A percentile compares a stretch with the other conserved stretches of the same genome.
Conservation (phyloP, 306 rosid genomes). For the Prinsepia uniflora region DNA sequence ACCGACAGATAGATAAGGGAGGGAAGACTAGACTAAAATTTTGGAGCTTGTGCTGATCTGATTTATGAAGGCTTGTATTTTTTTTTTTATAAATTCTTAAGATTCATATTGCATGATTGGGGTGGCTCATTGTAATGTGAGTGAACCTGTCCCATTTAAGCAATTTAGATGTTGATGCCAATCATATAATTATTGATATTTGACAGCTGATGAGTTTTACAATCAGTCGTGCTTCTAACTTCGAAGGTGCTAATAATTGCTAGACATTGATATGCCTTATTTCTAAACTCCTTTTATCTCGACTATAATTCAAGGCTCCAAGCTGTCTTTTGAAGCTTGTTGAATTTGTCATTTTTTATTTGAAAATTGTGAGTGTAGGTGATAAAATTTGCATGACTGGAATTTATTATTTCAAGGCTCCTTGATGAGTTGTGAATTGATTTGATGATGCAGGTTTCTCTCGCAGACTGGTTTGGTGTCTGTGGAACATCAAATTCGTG, state of each 20-base stretch:
- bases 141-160: neutral
- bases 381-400: neutral
- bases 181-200: neutral
- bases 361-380: neutral
- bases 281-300: neutral
- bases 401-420: constrained; percentile 10
- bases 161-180: neutral
- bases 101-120: neutral
- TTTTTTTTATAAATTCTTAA: neutral
- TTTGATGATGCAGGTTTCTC: constrained; percentile 64
- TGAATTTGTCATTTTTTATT: constrained; percentile 1
- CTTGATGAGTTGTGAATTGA: constrained; percentile 12
- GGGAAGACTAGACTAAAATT: neutral
- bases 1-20: neutral
- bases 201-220: neutral
- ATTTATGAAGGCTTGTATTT: neutral
- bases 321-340: neutral
- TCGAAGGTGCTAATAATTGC: neutral
- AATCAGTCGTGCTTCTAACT: neutral
- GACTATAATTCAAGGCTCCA: neutral
- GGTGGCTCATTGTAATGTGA: neutral
- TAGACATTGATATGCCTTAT: neutral
- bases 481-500: constrained; percentile 78
- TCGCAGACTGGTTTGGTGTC: constrained; percentile 77
- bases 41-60: neutral